Evolutionary conservation across 2,329 filamentous ascomycete genomes (phyloP).

Genomic region (Sporothrix brasiliensis): DNA sequence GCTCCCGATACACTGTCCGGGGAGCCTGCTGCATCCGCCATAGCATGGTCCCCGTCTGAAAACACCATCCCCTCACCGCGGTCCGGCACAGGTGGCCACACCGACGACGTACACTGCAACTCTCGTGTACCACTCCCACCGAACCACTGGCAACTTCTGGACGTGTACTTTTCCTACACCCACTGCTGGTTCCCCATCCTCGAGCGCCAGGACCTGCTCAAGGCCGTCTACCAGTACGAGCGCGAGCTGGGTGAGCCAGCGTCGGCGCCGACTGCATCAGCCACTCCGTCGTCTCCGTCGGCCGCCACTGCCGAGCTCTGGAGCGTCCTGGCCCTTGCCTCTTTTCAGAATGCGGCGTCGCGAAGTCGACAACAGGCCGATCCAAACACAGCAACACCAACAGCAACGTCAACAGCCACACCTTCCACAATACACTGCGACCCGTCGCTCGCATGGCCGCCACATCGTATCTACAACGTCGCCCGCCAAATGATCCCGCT

Average conservation of each 20-base stretch:
- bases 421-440: background rate
- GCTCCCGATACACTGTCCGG: no score
- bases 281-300: background rate
- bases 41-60: conserved; percentile 43
- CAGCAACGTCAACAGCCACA: background rate
- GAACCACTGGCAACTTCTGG: conserved; percentile 64
- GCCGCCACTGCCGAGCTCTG: conserved; percentile 53
- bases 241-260: conserved; percentile 6
- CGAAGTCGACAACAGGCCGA: conserved; percentile 22
- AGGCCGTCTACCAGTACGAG: conserved; percentile 49
- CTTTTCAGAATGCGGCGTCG: conserved; percentile 53
- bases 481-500: conserved; percentile 54
- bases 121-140: conserved; percentile 47
- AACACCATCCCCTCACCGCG: conserved; percentile 37
- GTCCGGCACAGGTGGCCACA: background rate
- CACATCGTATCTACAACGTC: conserved; percentile 53
- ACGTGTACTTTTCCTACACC: conserved; percentile 74
- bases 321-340: conserved; percentile 61
- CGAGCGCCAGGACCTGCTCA: conserved; percentile 65
- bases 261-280: background rate
- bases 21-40: conserved; percentile 28
- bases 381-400: background rate
- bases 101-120: background rate
- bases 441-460: conserved; percentile 33
- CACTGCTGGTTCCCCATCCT: conserved; percentile 77